phyloP scores from a whole-genome alignment of 2,329 filamentous ascomycete genomes.

The Ceratocystis cubensis region DNA sequence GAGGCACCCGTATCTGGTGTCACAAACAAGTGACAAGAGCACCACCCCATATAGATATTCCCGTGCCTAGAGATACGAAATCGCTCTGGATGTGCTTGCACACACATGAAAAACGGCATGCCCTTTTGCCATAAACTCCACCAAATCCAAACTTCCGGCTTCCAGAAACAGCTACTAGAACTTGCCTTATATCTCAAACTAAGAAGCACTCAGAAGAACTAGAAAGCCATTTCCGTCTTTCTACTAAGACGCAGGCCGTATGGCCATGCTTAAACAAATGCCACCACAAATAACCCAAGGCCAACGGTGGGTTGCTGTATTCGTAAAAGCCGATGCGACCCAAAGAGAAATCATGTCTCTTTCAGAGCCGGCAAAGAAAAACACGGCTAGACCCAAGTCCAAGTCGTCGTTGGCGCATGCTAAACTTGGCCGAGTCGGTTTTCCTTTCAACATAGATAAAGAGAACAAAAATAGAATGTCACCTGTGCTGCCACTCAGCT shows the following conservation, averaged over 20 bases:
- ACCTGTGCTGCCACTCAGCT: neutral
- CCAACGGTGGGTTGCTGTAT: neutral
- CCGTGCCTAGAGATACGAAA: neutral
- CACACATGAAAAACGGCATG: neutral
- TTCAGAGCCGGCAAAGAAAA: neutral
- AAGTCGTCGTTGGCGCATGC: neutral
- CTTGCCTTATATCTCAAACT: too few relatives aligned
- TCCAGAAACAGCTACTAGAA: too few relatives aligned
- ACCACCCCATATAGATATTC: neutral
- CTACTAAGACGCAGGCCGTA: too few relatives aligned
- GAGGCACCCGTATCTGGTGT: neutral
- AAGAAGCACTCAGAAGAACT: too few relatives aligned
- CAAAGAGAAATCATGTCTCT: conserved; percentile 5
- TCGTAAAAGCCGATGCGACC: neutral
- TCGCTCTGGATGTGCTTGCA: neutral
- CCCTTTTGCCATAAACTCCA: too few relatives aligned
- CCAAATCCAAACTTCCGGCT: too few relatives aligned
- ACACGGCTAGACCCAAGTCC: neutral
- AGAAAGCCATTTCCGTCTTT: too few relatives aligned
- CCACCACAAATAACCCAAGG: neutral
- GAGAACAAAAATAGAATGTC: neutral
- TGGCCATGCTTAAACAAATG: too few relatives aligned
- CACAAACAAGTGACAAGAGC: neutral
- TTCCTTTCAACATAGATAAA: neutral
- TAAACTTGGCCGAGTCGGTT: neutral